Evolutionary conservation across 2,329 filamentous ascomycete genomes (phyloP), one percentile per base, ranked within the genome.

Genomic region (Ilyonectria sp.): DNA sequence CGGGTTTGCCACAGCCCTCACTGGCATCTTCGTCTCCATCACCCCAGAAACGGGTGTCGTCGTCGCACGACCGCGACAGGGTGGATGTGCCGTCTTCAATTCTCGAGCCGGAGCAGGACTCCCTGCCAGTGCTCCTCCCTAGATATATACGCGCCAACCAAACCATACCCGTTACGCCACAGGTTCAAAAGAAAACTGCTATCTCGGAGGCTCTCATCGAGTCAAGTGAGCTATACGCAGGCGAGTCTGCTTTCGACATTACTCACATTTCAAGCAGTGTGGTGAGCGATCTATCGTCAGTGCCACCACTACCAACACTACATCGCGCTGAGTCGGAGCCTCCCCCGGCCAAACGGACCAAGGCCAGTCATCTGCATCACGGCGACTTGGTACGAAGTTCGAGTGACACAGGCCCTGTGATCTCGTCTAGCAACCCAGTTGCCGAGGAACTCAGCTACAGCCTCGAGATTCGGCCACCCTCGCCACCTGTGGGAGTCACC

Each of bases 381-480:
- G 47, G 58, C 29, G 74, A 76, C 23, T 66, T 79, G 2, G 63
- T 74, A 6, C 73, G 76, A 49, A 80, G 76, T 65, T 72, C 73
- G 8, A 81, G 78, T 66, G 79, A 80, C 63, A 74, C 73, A 5
- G 76, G 72, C 2, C 76, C 72, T 9, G 19, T 58, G 8, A 35
- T 59, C 10, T 69, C 71, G 60, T 33, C 69, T 23, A 54, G 71
- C 46, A 62, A 44, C 52, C 62, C 69, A 0, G 67, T 69, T 6
- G 54, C 57, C 8, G 69, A 69, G 6, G 63, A 73, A 29, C 55
- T 78, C 37, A 76, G 77, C 54, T 71, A 77, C 31, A 78, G 77
- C 29, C 78, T 88, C 6, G 84, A 87, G 52, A 88, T 93, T 54
- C 79, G 81, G 3, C 81, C 91, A 0, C 86, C 87, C 0, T 85